These are phyloP conservation scores for Tremellales sp. DNA, from an alignment of 1,284 basidiomycete species.

Conservation along the genomic window DNA sequence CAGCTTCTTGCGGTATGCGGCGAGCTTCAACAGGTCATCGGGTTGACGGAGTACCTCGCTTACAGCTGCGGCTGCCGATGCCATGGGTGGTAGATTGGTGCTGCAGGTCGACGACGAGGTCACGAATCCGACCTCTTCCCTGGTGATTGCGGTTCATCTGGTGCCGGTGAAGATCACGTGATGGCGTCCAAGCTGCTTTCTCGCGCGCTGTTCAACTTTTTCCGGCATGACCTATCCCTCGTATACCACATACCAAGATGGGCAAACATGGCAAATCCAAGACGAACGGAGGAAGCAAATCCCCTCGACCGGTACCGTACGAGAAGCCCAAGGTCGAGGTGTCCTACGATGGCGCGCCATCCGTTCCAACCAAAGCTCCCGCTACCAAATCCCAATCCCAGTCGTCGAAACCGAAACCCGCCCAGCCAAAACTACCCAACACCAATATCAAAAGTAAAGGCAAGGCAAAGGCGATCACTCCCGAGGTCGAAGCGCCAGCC, in stretches of 20 bases:
- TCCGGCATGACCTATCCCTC: not conserved
- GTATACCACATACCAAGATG: conserved; percentile 17
- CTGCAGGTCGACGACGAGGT: not conserved
- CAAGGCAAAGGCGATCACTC: conserved; percentile 12
- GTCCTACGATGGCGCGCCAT: conserved; percentile 27
- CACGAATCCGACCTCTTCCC: too few relatives aligned
- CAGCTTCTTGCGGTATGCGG: conserved; percentile 85
- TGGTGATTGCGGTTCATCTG: not conserved
- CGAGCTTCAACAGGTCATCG: conserved; percentile 88
- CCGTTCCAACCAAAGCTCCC: conserved; percentile 7
- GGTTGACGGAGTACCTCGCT: conserved; percentile 80
- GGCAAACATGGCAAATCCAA: conserved; percentile 32
- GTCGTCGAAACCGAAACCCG: conserved; percentile 1
- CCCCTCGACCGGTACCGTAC: conserved; percentile 21
- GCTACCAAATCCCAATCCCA: conserved; percentile 2
- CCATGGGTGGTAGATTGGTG: not conserved
- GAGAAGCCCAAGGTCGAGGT: conserved; percentile 41
- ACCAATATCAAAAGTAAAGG: conserved; percentile 28
- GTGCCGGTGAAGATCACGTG: not conserved
- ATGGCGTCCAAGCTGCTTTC: not conserved
- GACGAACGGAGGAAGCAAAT: conserved; percentile 9
- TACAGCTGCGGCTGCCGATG: conserved; percentile 27
- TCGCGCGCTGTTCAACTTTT: not conserved
- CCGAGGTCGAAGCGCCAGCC: not conserved
- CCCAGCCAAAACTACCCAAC: conserved; percentile 1